Evolutionary conservation across 495 filamentous ascomycete genomes (phyloP), one percentile per base, ranked within the genome.

Genomic region (Talaromyces proteolyticus): DNA sequence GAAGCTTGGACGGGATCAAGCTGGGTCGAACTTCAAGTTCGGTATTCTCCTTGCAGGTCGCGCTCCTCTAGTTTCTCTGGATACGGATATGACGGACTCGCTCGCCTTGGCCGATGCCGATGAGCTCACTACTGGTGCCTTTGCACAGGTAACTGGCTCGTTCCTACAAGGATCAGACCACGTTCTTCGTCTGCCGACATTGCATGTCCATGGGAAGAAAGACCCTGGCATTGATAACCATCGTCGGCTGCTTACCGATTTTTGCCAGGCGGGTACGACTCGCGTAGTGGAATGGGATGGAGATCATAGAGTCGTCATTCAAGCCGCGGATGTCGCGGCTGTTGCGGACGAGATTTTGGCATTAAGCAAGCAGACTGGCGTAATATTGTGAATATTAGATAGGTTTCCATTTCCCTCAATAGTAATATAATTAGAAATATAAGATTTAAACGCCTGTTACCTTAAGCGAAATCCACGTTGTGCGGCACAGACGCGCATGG

Each of bases 221-320:
- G 81, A 84, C 56, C 60, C 64, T 43, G 79, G 79, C 4, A 49
- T 83, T 36, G 59, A 73, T 41, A 40, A 72, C 44, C 81, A 84
- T 55, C 53, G 69, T 53, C 60, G 66, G 56, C 56, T 85, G 56
- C 47, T 73, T 17, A 54, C 70, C 11, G 53, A 70, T 42, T 84
- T 76, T 57, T 77, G 70, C 57, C 67, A 74, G 25, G 46, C 56
- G 29, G 64, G 61, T 2, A 72, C 54, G 24, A 53, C 67, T 26
- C 66, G 55, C 51, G 23, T 84, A 50, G 51, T 84, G 7, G 77
- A 84, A 63, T 85, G 81, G 81, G 69, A 80, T 22, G 81, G 81
- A 2, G 66, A 64, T 20, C 81, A 85, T 58, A 56, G 81, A 42
- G 62, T 85, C 23, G 76, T 78, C 19, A 68, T 84, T 44, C 80